These are phyloP conservation scores for Excoecaria agallocha DNA, from an alignment of 345 rosid species.

Conservation along the genomic window DNA sequence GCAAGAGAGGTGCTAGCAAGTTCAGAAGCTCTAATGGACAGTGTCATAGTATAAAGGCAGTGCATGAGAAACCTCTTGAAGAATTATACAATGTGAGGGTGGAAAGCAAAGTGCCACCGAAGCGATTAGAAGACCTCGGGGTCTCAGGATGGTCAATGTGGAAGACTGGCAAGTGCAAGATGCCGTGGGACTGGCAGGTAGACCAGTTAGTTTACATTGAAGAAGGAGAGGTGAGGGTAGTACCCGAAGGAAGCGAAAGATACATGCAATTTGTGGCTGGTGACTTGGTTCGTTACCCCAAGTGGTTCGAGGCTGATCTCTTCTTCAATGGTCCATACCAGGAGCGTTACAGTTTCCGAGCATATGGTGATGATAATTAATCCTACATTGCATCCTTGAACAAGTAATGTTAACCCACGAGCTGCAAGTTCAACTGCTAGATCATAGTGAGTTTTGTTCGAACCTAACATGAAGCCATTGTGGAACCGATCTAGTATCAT, in stretches of 20 bases:
- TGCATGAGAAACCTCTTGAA: constrained; percentile 71
- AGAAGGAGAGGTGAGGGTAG: constrained; percentile 96
- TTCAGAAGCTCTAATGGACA: constrained; percentile 12
- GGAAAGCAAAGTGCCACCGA: constrained; percentile 55
- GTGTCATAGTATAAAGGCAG: constrained; percentile 40
- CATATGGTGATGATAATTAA: constrained; percentile 72
- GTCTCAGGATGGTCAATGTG: constrained; percentile 82
- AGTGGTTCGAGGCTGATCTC: constrained; percentile 96
- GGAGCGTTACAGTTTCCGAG: constrained; percentile 82
- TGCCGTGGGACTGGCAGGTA: constrained; percentile 96
- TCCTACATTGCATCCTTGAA: not conserved
- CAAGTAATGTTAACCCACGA: not conserved
- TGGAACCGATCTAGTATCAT: not conserved
- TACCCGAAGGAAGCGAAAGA: constrained; percentile 73
- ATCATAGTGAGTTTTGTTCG: not conserved
- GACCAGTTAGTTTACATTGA: constrained; percentile 92
- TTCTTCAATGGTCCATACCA: constrained; percentile 78
- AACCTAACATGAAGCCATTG: not conserved
- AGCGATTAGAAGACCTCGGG: constrained; percentile 61
- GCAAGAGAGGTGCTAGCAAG: constrained; percentile 14
- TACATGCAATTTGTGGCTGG: constrained; percentile 85
- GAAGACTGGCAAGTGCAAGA: constrained; percentile 79
- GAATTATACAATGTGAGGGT: constrained; percentile 79
- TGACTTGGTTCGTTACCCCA: constrained; percentile 84
- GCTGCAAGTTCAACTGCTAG: not conserved